Evolutionary conservation across 164 flowering plant species (phyloP).

Genomic region (Stephania cephalantha): DNA sequence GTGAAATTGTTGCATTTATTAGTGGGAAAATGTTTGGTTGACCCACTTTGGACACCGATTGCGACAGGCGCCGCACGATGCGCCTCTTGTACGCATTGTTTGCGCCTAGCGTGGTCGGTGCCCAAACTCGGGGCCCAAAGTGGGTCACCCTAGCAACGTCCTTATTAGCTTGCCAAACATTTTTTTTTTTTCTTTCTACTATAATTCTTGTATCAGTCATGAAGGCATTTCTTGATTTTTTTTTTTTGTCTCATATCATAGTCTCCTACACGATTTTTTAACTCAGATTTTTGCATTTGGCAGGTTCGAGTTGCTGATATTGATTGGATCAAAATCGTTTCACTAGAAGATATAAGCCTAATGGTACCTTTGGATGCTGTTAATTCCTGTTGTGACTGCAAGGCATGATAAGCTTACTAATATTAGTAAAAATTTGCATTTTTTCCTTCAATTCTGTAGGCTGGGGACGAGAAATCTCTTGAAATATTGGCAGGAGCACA

Average conservation of each 20-base stretch:
- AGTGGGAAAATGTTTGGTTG: background rate
- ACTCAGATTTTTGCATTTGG: slow-evolving; percentile 3
- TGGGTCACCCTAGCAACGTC: no score
- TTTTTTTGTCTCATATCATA: background rate
- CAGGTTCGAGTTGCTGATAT: slow-evolving; percentile 87
- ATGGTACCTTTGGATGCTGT: slow-evolving; percentile 34
- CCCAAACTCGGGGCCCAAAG: no score
- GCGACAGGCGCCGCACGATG: no score
- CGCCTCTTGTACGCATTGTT: no score
- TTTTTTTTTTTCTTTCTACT: no score
- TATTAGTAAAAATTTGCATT: background rate
- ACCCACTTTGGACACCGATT: no score
- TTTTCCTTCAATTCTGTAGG: slow-evolving; percentile 36
- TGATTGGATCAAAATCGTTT: slow-evolving; percentile 79
- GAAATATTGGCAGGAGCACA: slow-evolving; percentile 54
- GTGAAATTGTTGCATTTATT: background rate
- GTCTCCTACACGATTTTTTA: no score
- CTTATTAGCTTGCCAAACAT: no score
- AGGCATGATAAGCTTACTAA: background rate
- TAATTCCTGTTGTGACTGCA: background rate
- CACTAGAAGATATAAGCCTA: slow-evolving; percentile 62
- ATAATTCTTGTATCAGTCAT: no score
- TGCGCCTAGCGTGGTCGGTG: no score
- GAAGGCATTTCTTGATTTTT: no score
- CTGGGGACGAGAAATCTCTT: slow-evolving; percentile 45